Percentiles rank a stretch among this genome's conserved stretches.
phyloP scores from a whole-genome alignment of 495 filamentous ascomycete species.

The Xylaria venustula region DNA sequence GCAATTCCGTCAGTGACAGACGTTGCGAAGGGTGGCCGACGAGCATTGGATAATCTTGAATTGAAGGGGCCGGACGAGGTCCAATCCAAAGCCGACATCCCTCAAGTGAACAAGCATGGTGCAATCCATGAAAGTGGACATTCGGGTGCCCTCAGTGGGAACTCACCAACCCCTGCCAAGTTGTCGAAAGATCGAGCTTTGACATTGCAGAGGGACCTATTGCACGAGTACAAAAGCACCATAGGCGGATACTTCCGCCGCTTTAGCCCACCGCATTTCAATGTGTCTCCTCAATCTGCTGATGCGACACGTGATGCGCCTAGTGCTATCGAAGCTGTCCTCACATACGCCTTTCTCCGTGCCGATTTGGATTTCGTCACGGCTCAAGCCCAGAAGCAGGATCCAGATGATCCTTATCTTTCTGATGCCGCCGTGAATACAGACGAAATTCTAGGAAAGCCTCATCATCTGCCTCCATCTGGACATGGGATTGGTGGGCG shows the following conservation, averaged over 20 bases:
- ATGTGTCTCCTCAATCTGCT: slow-evolving; percentile 28
- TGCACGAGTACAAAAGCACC: slow-evolving; percentile 75
- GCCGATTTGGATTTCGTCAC: slow-evolving; percentile 91
- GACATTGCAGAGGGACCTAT: slow-evolving; percentile 63
- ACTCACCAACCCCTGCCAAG: slow-evolving; percentile 29
- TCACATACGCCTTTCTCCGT: slow-evolving; percentile 88
- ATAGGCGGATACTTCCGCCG: slow-evolving; percentile 93
- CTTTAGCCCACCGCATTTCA: slow-evolving; percentile 72
- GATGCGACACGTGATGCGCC: slow-evolving; percentile 23
- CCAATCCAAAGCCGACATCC: slow-evolving; percentile 27
- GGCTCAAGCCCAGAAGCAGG: slow-evolving; percentile 72
- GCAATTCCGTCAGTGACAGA: slow-evolving; percentile 12
- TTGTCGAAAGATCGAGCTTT: slow-evolving; percentile 46
- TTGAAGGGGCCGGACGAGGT: slow-evolving; percentile 39
- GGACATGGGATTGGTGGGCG: slow-evolving; percentile 62
- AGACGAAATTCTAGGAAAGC: slow-evolving; percentile 72
- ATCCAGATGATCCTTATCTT: slow-evolving; percentile 62
- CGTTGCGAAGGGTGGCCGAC: slow-evolving; percentile 17
- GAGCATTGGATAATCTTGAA: slow-evolving; percentile 33
- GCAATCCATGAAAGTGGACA: slow-evolving; percentile 25
- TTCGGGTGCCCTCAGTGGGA: slow-evolving; percentile 27
- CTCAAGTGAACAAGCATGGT: slow-evolving; percentile 26
- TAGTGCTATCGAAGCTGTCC: slow-evolving; percentile 58
- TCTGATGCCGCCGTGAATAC: slow-evolving; percentile 76
- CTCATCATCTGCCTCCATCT: slow-evolving; percentile 53